Evolutionary conservation across 2,329 filamentous ascomycete species (phyloP).

Genomic region (Diplodia mutila): DNA sequence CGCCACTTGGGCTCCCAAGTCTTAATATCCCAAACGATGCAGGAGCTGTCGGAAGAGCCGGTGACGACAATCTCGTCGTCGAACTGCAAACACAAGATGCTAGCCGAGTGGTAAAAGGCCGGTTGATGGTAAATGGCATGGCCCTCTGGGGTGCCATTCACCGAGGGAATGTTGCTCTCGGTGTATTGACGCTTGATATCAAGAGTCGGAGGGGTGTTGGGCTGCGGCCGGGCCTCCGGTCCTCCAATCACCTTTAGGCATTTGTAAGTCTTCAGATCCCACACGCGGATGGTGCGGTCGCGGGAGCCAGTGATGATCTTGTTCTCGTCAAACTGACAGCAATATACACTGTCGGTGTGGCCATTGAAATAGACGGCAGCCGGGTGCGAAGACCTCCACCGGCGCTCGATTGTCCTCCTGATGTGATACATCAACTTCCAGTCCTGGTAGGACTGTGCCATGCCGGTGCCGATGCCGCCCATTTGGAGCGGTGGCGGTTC

Average conservation of each 20-base stretch:
- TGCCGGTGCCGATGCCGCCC: conserved; percentile 59
- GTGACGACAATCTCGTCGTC: conserved; percentile 92
- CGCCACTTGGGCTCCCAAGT: conserved; percentile 80
- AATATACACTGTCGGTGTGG: conserved; percentile 95
- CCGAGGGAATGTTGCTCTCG: conserved; percentile 43
- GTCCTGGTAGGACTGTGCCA: conserved; percentile 59
- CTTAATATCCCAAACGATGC: conserved; percentile 87
- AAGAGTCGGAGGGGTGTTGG: conserved; percentile 53
- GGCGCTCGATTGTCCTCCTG: conserved; percentile 72
- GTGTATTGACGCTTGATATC: conserved; percentile 49
- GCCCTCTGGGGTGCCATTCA: conserved; percentile 53
- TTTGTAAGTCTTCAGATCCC: conserved; percentile 88
- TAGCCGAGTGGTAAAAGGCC: conserved; percentile 76
- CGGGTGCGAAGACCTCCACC: conserved; percentile 80
- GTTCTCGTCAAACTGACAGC: conserved; percentile 94
- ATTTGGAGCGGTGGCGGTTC: conserved; percentile 51
- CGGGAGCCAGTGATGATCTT: conserved; percentile 97
- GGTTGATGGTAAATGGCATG: conserved; percentile 53
- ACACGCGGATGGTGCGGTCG: conserved; percentile 92
- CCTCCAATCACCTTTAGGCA: conserved; percentile 85
- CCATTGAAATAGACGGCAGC: conserved; percentile 88
- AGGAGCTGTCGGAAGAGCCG: conserved; percentile 88
- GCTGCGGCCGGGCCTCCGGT: conserved; percentile 62
- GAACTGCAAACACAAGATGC: conserved; percentile 93
- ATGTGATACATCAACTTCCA: conserved; percentile 87